Base-by-base conservation (phyloP, 2,329 filamentous ascomycete species). In the Diplodia seriata region DNA sequence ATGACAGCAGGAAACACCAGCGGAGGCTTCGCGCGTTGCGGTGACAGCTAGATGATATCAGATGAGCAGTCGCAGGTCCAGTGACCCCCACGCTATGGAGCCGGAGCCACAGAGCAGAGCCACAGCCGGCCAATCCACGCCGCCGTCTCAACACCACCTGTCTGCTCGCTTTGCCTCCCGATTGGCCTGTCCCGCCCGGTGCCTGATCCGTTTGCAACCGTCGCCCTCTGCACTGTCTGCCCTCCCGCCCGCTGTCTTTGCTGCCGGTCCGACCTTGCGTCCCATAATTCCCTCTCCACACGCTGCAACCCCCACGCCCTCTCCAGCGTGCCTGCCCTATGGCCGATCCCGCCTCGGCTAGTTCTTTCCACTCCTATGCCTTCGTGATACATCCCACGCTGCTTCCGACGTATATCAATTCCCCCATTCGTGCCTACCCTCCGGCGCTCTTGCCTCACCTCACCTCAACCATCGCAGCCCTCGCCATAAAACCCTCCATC, bases 31-130 rank as follows among this genome's bases (percentile, higher is more conserved):
- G 33, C n/a, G 5, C 14, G 4, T 31, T 9, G n/a, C 38, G 56
- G 43, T 18, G 20, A n/a, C 43, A 49, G 55, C 11, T 40, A 3
- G 11, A 50, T 36, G 18, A 50, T 33, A 43, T 62, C 38, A 47
- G 40, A 33, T 26, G 57, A 36, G 33, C 55, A 18, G n/a, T 8
- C 7, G 26, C 18, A 43, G 18, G 26, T 26, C 26, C 26, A 4
- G 26, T 12, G 56, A 43, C 57, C 57, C 57, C 57, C 57, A 62
- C 57, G 57, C 57, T 50, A 62, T 9, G 9, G 26, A 26, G 26
- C 26, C 26, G 3, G 26, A 26, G 26, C 26, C 26, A 26, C 26
- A 26, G 26, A 26, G 26, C 26, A 26, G 26, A 26, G 26, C 26
- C 26, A 26, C 26, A 26, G 26, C 26, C 57, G 36, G 54, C 54